Base-by-base conservation (phyloP, 768 basidiomycete genomes). In the Trametes cingulata region DNA sequence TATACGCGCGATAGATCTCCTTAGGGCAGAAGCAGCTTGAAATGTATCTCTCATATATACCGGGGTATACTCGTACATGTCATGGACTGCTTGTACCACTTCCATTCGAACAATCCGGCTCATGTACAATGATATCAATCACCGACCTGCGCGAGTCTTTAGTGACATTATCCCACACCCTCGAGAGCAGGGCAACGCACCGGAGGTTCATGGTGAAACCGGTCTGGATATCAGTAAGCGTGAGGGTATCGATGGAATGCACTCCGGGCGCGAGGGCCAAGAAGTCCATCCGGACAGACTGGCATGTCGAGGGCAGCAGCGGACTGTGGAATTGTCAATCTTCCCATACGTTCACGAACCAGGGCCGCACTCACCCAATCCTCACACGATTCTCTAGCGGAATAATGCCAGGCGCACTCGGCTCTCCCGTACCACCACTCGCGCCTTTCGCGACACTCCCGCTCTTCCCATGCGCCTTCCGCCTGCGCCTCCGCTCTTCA, bases 281-380 rank as follows among this genome's bases (percentile, higher is more conserved):
- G 67, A 94, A 93, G 60, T 88, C 82, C 87, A 95, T 92, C 40
- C 90, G 78, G 24, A 94, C 90, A 19, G 90, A 91, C 71, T 94
- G 92, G 69, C 91, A 92, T 1, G 90, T 87, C 12, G 85, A 84
- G 3, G 92, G 88, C n/a, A 83, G 78, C 19, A 94, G 78, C 13
- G 92, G 92, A 12, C 91, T 93, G 63, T 10, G 41, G n/a, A n/a
- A n/a, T n/a, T n/a, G n/a, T n/a, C n/a, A n/a, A n/a, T n/a, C n/a
- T n/a, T n/a, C n/a, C n/a, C n/a, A n/a, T n/a, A n/a, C n/a, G n/a
- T n/a, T n/a, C n/a, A n/a, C n/a, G n/a, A 25, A 52, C 48, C 15
- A 56, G 6, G 49, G 52, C n/a, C 39, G 36, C 39, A 80, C 89
- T 67, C 67, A 91, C 90, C 92, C 92, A 40, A 94, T 82, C 15